phyloP scores from a whole-genome alignment of 208 protist genomes.

The Acanthamoeba culbertsoni region DNA sequence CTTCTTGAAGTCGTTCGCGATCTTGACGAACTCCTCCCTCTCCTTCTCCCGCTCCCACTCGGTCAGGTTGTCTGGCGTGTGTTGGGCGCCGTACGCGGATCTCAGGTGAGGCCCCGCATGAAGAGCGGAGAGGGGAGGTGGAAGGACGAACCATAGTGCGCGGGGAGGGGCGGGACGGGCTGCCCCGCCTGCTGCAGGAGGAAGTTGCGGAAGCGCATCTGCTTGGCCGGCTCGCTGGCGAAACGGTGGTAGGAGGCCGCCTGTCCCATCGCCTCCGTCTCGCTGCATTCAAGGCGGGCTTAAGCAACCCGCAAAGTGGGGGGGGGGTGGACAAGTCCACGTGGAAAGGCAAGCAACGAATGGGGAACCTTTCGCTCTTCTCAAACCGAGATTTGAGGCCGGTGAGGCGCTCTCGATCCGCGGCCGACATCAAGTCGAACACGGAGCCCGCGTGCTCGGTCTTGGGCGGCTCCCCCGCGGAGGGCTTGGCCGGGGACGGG shows the following conservation, averaged over 20 bases:
- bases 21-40: constrained; percentile 9
- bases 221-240: neutral
- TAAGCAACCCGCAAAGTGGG: no score
- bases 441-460: neutral
- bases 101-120: no score
- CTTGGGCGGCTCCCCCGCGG: no score
- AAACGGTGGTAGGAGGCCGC: constrained; percentile 30
- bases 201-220: constrained; percentile 42
- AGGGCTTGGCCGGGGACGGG: neutral
- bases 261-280: neutral
- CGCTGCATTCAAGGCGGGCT: neutral
- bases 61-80: neutral
- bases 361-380: neutral
- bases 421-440: neutral
- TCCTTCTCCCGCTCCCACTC: constrained; percentile 51
- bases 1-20: constrained; percentile 11
- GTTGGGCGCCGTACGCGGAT: no score
- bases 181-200: neutral
- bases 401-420: neutral
- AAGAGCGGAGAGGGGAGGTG: neutral
- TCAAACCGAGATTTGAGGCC: neutral
- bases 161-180: neutral
- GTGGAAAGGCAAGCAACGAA: neutral
- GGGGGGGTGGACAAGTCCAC: neutral
- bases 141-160: neutral